phyloP scores from a whole-genome alignment of 306 rosid species.

The Vicia sativa region DNA sequence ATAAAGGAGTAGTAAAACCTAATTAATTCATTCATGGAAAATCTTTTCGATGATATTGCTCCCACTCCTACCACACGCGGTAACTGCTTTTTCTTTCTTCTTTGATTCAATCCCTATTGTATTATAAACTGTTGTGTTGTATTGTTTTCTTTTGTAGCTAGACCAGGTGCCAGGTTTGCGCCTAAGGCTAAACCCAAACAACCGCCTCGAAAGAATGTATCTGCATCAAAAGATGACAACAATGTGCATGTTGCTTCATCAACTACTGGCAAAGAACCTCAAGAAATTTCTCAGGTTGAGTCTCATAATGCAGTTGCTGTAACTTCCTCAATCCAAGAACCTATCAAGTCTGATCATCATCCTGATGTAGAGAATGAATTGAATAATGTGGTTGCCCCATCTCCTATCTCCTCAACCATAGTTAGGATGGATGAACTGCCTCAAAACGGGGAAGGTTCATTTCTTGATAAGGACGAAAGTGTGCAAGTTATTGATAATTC shows the following conservation, averaged over 20 bases:
- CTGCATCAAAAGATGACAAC: slow-evolving; percentile 41
- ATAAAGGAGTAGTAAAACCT: not conserved
- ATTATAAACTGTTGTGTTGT: too few species aligned
- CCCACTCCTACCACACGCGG: not conserved
- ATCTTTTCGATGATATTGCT: not conserved
- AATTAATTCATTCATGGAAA: not conserved
- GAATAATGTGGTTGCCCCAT: slow-evolving; percentile 35
- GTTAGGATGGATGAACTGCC: slow-evolving; percentile 25
- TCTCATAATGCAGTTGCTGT: slow-evolving; percentile 33
- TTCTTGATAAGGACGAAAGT: slow-evolving; percentile 33
- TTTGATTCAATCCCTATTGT: too few species aligned
- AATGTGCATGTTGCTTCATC: slow-evolving; percentile 35
- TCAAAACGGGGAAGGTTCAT: slow-evolving; percentile 36
- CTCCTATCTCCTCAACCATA: slow-evolving; percentile 30
- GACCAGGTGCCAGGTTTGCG: slow-evolving; percentile 53
- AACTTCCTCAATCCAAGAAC: not conserved
- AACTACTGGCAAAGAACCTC: slow-evolving; percentile 19
- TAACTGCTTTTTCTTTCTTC: too few species aligned
- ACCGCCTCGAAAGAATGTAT: slow-evolving; percentile 46
- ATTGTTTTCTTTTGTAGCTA: slow-evolving; percentile 43
- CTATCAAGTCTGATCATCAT: not conserved
- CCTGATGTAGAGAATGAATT: slow-evolving; percentile 36
- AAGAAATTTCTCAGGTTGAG: slow-evolving; percentile 26
- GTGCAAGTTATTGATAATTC: slow-evolving; percentile 28
- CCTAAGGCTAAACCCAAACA: slow-evolving; percentile 68